Evolutionary conservation across 179 eudicot species (phyloP).

Genomic region (Patellifolia procumbens): DNA sequence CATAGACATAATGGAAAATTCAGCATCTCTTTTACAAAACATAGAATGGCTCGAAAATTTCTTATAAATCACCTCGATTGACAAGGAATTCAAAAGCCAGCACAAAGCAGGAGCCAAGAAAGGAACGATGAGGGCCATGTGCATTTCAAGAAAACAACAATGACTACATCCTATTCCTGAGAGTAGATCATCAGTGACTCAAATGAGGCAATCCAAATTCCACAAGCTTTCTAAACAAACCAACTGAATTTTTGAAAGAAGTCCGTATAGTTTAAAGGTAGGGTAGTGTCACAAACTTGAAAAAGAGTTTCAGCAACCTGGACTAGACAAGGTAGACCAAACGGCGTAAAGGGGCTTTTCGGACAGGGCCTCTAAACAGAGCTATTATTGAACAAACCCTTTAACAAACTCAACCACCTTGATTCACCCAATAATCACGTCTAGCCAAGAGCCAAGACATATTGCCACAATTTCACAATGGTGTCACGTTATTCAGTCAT

Average conservation of each 20-base stretch:
- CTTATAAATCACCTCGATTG: neutral
- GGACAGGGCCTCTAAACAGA: too few species aligned
- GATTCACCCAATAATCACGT: too few species aligned
- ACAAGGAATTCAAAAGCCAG: neutral
- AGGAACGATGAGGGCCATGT: neutral
- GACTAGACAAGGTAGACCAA: too few species aligned
- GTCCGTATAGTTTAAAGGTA: neutral
- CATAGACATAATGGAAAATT: too few species aligned
- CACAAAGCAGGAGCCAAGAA: neutral
- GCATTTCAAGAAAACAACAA: neutral
- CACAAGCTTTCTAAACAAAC: neutral
- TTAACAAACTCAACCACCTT: too few species aligned
- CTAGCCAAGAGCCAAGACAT: too few species aligned
- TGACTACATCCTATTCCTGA: neutral
- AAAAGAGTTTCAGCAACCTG: neutral
- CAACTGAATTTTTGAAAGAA: neutral
- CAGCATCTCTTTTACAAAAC: too few species aligned
- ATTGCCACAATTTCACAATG: neutral
- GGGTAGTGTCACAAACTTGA: conserved; percentile 1
- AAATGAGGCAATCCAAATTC: neutral
- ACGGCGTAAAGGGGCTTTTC: neutral
- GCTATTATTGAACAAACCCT: too few species aligned
- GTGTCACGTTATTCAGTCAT: neutral
- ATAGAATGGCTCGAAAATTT: neutral
- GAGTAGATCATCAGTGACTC: neutral